Evolutionary conservation across 768 basidiomycete species (phyloP).

Genomic region (Tricholoma hemisulphureum): DNA sequence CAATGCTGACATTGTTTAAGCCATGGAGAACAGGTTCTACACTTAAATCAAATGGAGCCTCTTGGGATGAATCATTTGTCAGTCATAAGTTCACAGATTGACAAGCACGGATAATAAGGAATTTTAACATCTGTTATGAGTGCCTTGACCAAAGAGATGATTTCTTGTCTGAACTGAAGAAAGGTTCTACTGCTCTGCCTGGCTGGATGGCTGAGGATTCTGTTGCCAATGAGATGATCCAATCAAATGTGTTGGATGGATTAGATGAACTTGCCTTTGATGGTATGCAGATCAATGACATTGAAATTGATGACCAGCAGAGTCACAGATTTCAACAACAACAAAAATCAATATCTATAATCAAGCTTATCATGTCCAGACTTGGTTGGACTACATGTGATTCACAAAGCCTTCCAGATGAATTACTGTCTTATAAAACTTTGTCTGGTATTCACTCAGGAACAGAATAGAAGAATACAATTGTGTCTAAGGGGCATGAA

Average conservation of each 20-base stretch:
- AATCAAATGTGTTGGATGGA: background rate
- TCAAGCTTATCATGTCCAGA: background rate
- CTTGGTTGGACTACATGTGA: background rate
- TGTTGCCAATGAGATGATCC: background rate
- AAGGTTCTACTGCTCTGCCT: slow-evolving; percentile 1
- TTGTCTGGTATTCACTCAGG: background rate
- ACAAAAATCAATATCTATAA: background rate
- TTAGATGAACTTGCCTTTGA: background rate
- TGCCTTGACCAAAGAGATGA: slow-evolving; percentile 30
- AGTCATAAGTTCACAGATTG: slow-evolving; percentile 13
- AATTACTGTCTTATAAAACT: background rate
- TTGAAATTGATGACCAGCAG: background rate
- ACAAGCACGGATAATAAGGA: slow-evolving; percentile 20
- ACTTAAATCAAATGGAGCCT: slow-evolving; percentile 14
- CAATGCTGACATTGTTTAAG: slow-evolving; percentile 16
- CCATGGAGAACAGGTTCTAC: slow-evolving; percentile 24
- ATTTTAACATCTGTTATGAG: slow-evolving; percentile 27
- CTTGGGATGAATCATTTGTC: slow-evolving; percentile 24
- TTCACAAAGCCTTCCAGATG: background rate
- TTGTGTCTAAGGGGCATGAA: background rate
- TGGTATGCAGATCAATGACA: background rate
- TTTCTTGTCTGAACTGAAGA: slow-evolving; percentile 13
- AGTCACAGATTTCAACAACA: background rate
- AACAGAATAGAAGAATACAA: background rate
- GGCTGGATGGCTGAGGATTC: background rate